A percentile compares a stretch with the other conserved stretches of the same genome.
Conservation (phyloP, 163 green algal genomes). For the Scenedesmus sp. region DNA sequence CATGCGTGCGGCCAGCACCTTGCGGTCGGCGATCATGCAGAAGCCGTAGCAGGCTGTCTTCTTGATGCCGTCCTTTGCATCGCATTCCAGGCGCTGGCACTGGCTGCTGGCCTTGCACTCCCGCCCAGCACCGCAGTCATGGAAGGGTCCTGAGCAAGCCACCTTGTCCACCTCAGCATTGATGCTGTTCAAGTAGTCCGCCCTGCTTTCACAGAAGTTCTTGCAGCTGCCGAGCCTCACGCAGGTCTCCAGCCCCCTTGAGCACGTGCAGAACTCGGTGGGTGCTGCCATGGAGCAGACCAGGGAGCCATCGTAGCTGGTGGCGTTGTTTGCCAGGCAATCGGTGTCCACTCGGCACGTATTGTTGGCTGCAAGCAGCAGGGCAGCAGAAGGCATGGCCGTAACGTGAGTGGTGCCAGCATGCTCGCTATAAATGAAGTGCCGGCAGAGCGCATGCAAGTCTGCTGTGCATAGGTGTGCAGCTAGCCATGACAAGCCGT, state of each 20-base stretch:
- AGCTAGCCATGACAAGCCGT: no score
- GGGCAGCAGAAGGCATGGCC: background rate
- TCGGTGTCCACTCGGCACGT: conserved; percentile 10
- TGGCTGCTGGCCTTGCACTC: conserved; percentile 19
- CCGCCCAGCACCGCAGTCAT: background rate
- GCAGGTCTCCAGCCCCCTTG: conserved; percentile 21
- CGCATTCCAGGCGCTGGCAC: conserved; percentile 21
- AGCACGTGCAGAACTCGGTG: conserved; percentile 23
- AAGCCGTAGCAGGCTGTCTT: conserved; percentile 4
- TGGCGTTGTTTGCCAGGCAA: background rate
- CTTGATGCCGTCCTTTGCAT: background rate
- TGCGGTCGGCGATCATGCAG: conserved; percentile 32
- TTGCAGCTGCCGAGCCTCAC: conserved; percentile 24
- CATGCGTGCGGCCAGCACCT: background rate
- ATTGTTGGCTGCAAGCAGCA: background rate
- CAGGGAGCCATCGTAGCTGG: background rate
- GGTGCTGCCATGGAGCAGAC: conserved; percentile 19
- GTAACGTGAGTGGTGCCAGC: background rate
- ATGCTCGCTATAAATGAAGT: no score
- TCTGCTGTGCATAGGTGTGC: no score
- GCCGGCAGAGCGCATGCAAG: no score
- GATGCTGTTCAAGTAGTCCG: background rate
- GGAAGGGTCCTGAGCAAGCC: background rate
- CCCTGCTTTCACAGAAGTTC: conserved; percentile 27
- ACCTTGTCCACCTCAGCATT: background rate